Evolutionary conservation across 75 land plant genomes (phyloP), one percentile per base, ranked within the genome.

Genomic region (Cunninghamia lanceolata): DNA sequence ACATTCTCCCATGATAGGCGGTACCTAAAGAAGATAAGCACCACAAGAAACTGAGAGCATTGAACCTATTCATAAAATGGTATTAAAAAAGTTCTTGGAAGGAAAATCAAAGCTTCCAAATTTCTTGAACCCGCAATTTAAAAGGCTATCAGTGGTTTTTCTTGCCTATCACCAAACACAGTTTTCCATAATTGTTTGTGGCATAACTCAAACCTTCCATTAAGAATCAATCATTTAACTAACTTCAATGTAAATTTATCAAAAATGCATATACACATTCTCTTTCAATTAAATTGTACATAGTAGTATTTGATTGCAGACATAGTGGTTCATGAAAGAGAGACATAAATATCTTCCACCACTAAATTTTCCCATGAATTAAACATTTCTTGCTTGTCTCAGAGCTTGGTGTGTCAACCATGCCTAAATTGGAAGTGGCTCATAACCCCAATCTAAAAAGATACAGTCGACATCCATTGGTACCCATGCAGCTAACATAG

Each of bases 1-100:
- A 98, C 92, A 85, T 85, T 90, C 32, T 91, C 95, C 99, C 99
- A 98, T 0, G 95, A 93, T 36, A 98, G 89, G 38, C 92, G 87
- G 36, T 92, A 91, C 88, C 99, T 98, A 88, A 34, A 87, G 76
- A 42, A 30, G 45, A 73, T 71, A 87, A 66, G 32, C 32, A 30
- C 32, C 32, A 71, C 10, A 71, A 32, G 35, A 32, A 71, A 32
- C 8, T 32, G 0, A 71, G 35, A 71, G 74, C 10, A 71, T 71
- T 71, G 32, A 9, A n/a, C 14, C 10, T 32, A 0, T 71, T 9
- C 14, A 32, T 71, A 71, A 3, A n/a, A 32, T 71, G 32, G 14
- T 71, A 9, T 71, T 30, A 32, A 9, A 32, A 19, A n/a, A 17
- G 30, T 6, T n/a, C 32, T 30, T 30, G 35, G 34, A 70, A 30